These are phyloP conservation scores for Botrytis cinerea DNA, from an alignment of 2,329 filamentous ascomycete species.

Conservation along the genomic window DNA sequence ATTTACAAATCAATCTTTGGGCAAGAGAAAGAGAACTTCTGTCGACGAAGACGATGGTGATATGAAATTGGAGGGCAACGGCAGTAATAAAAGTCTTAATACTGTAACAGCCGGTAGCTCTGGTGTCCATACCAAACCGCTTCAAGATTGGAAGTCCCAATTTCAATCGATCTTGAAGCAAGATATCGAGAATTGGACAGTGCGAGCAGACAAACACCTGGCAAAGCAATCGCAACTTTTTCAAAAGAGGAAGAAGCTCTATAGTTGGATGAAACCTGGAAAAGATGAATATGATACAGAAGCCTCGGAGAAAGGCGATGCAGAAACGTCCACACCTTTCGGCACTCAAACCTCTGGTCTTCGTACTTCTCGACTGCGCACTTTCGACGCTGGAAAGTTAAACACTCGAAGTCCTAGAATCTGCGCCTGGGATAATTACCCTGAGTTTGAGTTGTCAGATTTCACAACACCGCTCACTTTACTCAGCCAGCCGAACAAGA, in stretches of 20 bases:
- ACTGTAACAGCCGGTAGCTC: not conserved
- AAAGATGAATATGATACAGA: not conserved
- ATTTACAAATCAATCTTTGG: not conserved
- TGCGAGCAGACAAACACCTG: not conserved
- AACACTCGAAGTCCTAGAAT: not conserved
- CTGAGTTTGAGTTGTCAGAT: not conserved
- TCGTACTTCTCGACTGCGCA: not conserved
- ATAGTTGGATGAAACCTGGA: not conserved
- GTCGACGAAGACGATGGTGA: not conserved
- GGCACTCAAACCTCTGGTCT: not conserved
- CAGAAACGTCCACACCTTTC: not conserved
- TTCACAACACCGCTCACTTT: not conserved
- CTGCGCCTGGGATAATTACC: accelerated
- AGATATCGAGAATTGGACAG: not conserved
- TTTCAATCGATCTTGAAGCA: not conserved
- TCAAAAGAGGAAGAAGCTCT: not conserved
- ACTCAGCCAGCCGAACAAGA: not conserved
- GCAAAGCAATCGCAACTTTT: not conserved
- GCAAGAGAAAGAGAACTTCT: not conserved
- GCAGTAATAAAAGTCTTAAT: not conserved
- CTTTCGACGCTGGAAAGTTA: not conserved
- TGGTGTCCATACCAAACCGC: not conserved
- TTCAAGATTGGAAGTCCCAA: not conserved
- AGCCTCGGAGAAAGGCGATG: not conserved
- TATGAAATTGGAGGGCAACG: not conserved